Base-by-base conservation (phyloP, 192 early-diverging fungal genomes). In the Coemansia sp. region DNA sequence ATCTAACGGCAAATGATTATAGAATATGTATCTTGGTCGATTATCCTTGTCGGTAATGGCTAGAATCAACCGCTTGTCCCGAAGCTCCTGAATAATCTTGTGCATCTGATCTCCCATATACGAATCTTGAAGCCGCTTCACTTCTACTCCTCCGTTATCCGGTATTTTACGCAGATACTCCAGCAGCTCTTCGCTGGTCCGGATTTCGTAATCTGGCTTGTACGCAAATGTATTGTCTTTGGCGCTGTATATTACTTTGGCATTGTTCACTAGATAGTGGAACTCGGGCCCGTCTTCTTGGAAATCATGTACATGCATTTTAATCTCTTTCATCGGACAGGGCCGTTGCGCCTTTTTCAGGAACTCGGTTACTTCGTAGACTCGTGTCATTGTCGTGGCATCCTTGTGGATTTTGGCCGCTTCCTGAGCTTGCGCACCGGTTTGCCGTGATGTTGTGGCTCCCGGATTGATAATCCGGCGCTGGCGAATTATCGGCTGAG, bases 151-250 rank as follows among this genome's bases (percentile, higher is more conserved):
- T 5, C 72, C 68, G 41, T 82, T 61, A 41, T 82, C 81, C 20
- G 74, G 65, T 33, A 79, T 78, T n/a, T 61, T 57, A 30, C 75
- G 63, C 43, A 93, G 59, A 14, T 89, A 66, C 16, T 72, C 67
- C 8, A 91, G 50, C 19, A 93, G 69, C 50, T 91, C 91, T 12
- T 90, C 87, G 30, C 84, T 84, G 30, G 73, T 79, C 46, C 81
- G 80, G 50, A 91, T 85, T 28, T 87, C 81, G 56, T 80, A 91
- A 40, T 83, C 83, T 44, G 89, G 89, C 78, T 86, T 87, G 68
- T 90, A 92, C 5, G 82, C 80, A 72, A 89, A 87, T 1, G 85
- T 86, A 5, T 80, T 55, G 14, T 77, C 74, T 2, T 65, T 23
- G 1, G 69, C 30, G 53, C 85, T 82, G 65, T 80, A 90, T 0